These are phyloP conservation scores for Triticum urartu DNA, from an alignment of 176 grass and related monocot species.

Conservation along the genomic window DNA sequence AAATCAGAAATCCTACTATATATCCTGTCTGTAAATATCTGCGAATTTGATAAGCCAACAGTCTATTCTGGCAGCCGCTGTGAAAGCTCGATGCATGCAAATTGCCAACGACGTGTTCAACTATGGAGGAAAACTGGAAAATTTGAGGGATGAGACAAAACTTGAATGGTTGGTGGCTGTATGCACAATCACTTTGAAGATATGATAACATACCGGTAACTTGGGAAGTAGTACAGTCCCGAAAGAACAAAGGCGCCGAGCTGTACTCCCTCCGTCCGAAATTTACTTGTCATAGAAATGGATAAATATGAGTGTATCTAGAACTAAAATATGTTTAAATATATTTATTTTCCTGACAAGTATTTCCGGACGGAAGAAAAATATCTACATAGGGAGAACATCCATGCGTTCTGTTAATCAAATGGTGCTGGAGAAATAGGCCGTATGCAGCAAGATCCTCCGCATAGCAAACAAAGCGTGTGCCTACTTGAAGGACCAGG, in stretches of 20 bases:
- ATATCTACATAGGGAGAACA: not conserved
- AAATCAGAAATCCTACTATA: not conserved
- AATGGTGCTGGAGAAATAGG: not conserved
- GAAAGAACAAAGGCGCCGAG: not conserved
- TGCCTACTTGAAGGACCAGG: not conserved
- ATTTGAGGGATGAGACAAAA: not conserved
- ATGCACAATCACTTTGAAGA: not conserved
- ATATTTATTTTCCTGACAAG: too few relatives aligned
- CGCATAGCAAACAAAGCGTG: conserved; percentile 10
- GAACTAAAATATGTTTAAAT: too few relatives aligned
- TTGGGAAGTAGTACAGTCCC: not conserved
- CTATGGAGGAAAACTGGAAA: conserved; percentile 3
- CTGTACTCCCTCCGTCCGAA: too few relatives aligned
- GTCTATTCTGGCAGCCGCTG: not conserved
- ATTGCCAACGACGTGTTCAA: not conserved
- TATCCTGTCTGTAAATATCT: not conserved
- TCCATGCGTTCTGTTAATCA: not conserved
- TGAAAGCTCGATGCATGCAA: not conserved
- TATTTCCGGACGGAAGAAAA: not conserved
- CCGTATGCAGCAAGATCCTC: not conserved
- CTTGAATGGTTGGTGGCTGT: not conserved
- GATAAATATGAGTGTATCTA: too few relatives aligned
- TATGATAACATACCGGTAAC: not conserved
- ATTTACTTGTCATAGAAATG: too few relatives aligned
- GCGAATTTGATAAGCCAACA: not conserved